These are phyloP conservation scores for Leccinellum luteum DNA, from an alignment of 768 basidiomycete species.

Conservation along the genomic window DNA sequence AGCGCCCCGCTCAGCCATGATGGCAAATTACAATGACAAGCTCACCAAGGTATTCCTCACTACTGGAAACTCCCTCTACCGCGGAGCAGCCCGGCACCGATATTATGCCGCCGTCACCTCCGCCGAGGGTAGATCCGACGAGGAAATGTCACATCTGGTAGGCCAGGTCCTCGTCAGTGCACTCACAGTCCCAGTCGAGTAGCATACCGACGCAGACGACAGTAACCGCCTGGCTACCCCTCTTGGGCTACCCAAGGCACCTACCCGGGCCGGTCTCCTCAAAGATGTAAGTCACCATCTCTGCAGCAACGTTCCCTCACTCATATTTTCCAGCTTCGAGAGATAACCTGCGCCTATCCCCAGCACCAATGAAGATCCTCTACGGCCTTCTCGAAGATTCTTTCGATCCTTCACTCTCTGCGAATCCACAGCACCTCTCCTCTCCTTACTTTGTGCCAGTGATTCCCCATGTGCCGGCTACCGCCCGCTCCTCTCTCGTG, in stretches of 20 bases:
- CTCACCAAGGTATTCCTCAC: no score
- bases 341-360: constrained; percentile 79
- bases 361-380: constrained; percentile 67
- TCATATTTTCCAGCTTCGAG: constrained; percentile 60
- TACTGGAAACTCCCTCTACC: no score
- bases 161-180: constrained; percentile 53
- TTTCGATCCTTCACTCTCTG: constrained; percentile 83
- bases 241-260: constrained; percentile 78
- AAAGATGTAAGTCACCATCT: constrained; percentile 61
- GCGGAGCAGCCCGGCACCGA: no score
- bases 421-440: constrained; percentile 72
- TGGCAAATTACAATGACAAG: constrained; percentile 74
- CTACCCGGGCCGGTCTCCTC: constrained; percentile 69
- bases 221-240: constrained; percentile 79
- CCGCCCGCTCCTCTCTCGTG: constrained; percentile 83
- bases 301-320: neutral
- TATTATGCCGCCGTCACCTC: no score
- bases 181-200: constrained; percentile 86
- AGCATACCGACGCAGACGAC: constrained; percentile 50
- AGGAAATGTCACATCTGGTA: no score
- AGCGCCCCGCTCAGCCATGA: constrained; percentile 94
- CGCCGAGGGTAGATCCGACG: no score
- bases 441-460: constrained; percentile 44
- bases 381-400: constrained; percentile 94
- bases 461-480: constrained; percentile 68